These are phyloP conservation scores for Anthracocystis setariae DNA, from an alignment of 1,284 basidiomycete species.

Conservation along the genomic window DNA sequence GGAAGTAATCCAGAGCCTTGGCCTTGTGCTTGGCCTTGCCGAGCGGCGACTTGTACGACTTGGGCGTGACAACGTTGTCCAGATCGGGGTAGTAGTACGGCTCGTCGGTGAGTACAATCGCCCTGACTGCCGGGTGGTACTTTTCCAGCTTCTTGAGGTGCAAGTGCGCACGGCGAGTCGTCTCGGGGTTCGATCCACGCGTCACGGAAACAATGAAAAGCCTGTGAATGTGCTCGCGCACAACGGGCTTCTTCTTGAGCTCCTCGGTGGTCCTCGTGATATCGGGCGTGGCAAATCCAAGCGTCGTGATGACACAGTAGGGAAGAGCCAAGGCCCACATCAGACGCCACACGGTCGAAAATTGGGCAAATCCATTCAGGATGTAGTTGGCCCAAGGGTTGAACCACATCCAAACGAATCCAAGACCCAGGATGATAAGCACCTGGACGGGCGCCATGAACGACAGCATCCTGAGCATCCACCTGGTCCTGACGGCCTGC, in stretches of 20 bases:
- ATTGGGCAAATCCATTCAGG: conserved; percentile 65
- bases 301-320: conserved; percentile 68
- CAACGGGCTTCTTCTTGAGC: conserved; percentile 68
- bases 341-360: conserved; percentile 68
- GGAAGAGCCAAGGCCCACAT: conserved; percentile 68
- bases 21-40: conserved; percentile 70
- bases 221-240: conserved; percentile 69
- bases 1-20: conserved; percentile 69
- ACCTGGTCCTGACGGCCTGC: conserved; percentile 68
- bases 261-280: conserved; percentile 66
- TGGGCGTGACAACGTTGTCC: conserved; percentile 69
- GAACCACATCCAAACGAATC: conserved; percentile 67
- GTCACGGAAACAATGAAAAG: conserved; percentile 69
- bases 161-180: conserved; percentile 68
- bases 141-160: conserved; percentile 69
- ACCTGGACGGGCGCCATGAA: conserved; percentile 67
- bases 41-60: conserved; percentile 68
- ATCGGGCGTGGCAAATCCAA: conserved; percentile 66
- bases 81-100: conserved; percentile 69
- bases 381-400: conserved; percentile 67
- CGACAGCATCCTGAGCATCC: conserved; percentile 64
- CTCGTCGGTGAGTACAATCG: conserved; percentile 69
- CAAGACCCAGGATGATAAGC: conserved; percentile 66
- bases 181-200: conserved; percentile 69
- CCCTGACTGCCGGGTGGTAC: conserved; percentile 69